Evolutionary conservation across 2,329 filamentous ascomycete species (phyloP).

Genomic region (Rutstroemia sydowiana): DNA sequence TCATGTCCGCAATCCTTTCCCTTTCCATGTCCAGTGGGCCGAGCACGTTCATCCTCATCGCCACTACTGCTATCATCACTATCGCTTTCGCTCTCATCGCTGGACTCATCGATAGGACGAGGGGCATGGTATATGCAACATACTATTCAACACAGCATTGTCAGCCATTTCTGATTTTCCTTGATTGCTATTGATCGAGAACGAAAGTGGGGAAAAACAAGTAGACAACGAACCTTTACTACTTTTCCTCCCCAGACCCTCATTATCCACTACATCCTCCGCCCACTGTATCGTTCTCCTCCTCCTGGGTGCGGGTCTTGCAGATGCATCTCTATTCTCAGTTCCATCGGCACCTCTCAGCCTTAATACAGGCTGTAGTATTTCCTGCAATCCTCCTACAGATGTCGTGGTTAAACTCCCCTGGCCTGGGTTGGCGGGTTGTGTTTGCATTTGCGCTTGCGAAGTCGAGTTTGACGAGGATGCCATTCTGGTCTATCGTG

Average conservation of each 20-base stretch:
- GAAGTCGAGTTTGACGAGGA: too few species aligned
- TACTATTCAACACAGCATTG: constrained; percentile 46
- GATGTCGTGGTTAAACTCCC: too few species aligned
- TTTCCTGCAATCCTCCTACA: background rate
- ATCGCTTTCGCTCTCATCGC: constrained; percentile 53
- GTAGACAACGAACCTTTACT: constrained; percentile 63
- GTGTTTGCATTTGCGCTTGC: too few species aligned
- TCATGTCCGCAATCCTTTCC: constrained; percentile 33
- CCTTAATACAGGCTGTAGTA: constrained; percentile 22
- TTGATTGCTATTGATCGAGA: background rate
- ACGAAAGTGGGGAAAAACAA: background rate
- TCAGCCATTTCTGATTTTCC: background rate
- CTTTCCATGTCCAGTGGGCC: constrained; percentile 32
- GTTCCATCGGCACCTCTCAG: constrained; percentile 23
- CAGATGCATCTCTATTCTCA: constrained; percentile 1
- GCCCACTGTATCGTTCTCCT: constrained; percentile 77
- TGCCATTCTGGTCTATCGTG: too few species aligned
- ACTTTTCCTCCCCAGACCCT: constrained; percentile 86
- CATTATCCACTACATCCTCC: constrained; percentile 89
- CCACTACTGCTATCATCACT: constrained; percentile 44
- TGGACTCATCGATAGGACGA: constrained; percentile 74
- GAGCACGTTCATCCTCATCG: constrained; percentile 37
- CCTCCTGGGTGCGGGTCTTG: constrained; percentile 7
- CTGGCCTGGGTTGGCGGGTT: too few species aligned
- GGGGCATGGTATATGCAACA: constrained; percentile 97